These are phyloP conservation scores for Nigrospora osmanthi DNA, from an alignment of 2,329 filamentous ascomycete genomes.

Conservation along the genomic window DNA sequence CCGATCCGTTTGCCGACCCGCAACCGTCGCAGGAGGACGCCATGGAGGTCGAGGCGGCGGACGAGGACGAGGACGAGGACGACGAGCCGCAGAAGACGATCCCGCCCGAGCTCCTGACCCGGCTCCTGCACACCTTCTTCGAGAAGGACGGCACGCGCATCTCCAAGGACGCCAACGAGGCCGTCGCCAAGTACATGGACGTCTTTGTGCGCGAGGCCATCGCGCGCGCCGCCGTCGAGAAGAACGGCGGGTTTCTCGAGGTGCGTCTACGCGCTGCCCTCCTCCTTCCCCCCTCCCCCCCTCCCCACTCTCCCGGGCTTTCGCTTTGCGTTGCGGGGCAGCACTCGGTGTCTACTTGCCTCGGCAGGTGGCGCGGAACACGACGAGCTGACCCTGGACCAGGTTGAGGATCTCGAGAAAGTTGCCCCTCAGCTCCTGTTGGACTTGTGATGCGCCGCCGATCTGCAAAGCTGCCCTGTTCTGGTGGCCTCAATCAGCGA, in stretches of 20 bases:
- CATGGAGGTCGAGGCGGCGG: slow-evolving; percentile 7
- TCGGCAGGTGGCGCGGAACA: not conserved
- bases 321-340: not conserved
- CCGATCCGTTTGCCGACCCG: slow-evolving; percentile 17
- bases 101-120: slow-evolving; percentile 65
- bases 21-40: slow-evolving; percentile 9
- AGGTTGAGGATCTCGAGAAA: slow-evolving; percentile 87
- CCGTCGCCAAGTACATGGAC: slow-evolving; percentile 80
- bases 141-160: slow-evolving; percentile 63
- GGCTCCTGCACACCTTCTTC: slow-evolving; percentile 75
- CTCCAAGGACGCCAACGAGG: slow-evolving; percentile 66
- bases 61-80: slow-evolving; percentile 16
- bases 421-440: slow-evolving; percentile 76
- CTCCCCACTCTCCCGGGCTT: not conserved
- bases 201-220: slow-evolving; percentile 87
- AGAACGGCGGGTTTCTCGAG: slow-evolving; percentile 64
- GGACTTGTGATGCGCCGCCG: slow-evolving; percentile 57
- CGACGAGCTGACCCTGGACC: slow-evolving; percentile 6
- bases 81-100: slow-evolving; percentile 39
- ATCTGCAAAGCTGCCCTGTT: too few species aligned
- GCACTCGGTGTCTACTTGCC: not conserved
- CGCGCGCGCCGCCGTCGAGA: slow-evolving; percentile 67
- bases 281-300: not conserved
- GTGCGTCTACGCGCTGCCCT: slow-evolving; percentile 33
- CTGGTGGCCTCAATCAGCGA: too few species aligned